Percentiles rank a stretch among this genome's conserved stretches.
These are phyloP conservation scores for Hypoxylon crocopeplum DNA, from an alignment of 495 filamentous ascomycete genomes.

Conservation along the genomic window DNA sequence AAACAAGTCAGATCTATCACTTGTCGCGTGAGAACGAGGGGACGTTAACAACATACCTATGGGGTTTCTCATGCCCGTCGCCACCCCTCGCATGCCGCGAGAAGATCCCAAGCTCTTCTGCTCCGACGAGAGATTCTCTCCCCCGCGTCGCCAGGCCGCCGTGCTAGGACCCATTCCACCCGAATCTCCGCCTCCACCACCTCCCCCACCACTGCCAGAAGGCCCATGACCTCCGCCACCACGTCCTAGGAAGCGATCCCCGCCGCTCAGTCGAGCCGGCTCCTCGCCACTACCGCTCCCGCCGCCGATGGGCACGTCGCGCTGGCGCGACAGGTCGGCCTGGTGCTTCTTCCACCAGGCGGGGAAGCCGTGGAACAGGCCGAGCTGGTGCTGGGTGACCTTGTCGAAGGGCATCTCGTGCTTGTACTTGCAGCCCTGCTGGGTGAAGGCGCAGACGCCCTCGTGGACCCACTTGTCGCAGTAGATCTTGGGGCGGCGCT, in stretches of 20 bases:
- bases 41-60: slow-evolving; percentile 10
- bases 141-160: slow-evolving; percentile 22
- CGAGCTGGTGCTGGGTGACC: slow-evolving; percentile 66
- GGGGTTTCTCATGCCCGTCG: slow-evolving; percentile 1
- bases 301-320: slow-evolving; percentile 17
- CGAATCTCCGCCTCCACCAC: neutral
- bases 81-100: slow-evolving; percentile 5
- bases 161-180: neutral
- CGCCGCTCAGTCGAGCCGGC: neutral
- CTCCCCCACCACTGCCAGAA: neutral
- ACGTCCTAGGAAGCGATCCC: neutral
- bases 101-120: slow-evolving; percentile 13
- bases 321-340: slow-evolving; percentile 46
- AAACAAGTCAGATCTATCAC: slow-evolving; percentile 7
- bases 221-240: neutral
- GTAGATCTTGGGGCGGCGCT: slow-evolving; percentile 65
- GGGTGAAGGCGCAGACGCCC: slow-evolving; percentile 82
- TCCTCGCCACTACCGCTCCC: neutral
- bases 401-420: slow-evolving; percentile 81
- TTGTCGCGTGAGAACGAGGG: too few species aligned
- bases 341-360: slow-evolving; percentile 60
- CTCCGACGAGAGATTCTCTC: neutral
- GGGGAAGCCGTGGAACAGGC: slow-evolving; percentile 62
- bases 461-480: slow-evolving; percentile 88
- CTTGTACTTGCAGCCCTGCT: slow-evolving; percentile 85